Evolutionary conservation across 306 rosid species (phyloP).

Genomic region (Sophora flavescens): DNA sequence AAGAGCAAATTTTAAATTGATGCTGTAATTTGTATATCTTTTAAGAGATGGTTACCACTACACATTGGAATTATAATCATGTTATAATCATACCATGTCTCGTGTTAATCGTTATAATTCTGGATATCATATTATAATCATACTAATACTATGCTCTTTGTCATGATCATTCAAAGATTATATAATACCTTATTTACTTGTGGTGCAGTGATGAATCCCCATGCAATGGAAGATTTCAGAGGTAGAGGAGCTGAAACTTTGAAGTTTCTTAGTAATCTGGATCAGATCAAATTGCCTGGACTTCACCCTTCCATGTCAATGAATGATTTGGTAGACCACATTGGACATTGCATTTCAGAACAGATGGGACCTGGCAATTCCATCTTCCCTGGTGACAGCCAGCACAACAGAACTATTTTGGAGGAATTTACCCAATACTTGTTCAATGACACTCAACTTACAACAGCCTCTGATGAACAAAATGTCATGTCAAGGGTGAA

Average conservation of each 20-base stretch:
- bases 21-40: not conserved
- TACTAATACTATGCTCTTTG: not conserved
- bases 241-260: constrained; percentile 51
- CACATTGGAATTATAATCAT: not conserved
- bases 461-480: constrained; percentile 63
- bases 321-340: constrained; percentile 72
- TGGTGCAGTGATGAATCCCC: constrained; percentile 51
- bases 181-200: constrained; percentile 11
- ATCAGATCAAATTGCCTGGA: constrained; percentile 73
- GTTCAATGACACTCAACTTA: constrained; percentile 61
- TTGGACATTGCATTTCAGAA: constrained; percentile 69
- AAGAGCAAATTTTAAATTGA: not conserved
- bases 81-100: not conserved
- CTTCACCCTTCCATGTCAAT: constrained; percentile 73
- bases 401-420: constrained; percentile 52
- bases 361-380: constrained; percentile 59
- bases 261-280: constrained; percentile 58
- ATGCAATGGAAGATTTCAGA: constrained; percentile 48
- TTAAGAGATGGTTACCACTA: not conserved
- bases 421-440: constrained; percentile 75
- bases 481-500: constrained; percentile 76
- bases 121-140: constrained; percentile 1
- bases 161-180: not conserved
- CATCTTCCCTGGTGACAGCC: constrained; percentile 44
- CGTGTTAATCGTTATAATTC: not conserved